Base-by-base conservation (phyloP, 257 asterid genomes). In the Scutellaria galericulata region DNA sequence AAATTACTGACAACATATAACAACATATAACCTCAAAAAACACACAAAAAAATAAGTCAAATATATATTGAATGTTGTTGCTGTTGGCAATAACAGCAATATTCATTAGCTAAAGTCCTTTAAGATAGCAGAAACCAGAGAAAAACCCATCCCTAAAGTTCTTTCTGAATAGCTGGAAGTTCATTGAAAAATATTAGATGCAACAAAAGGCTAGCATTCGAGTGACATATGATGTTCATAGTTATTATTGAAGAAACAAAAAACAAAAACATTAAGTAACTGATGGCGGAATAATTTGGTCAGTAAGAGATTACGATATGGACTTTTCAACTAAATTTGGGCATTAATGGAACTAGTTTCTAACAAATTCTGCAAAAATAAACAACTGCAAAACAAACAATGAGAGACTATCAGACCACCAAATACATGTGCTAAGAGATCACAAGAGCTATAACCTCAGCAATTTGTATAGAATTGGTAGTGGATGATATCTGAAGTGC, bases 401-500 rank as follows among this genome's bases (percentile, higher is more conserved):
- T 24, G 39, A 61, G 40, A 78, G 48, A 62, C 50, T 45, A 72
- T 46, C 2, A 67, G 48, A 55, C 50, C 52, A 72, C 47, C 2
- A 67, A 61, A 11, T 45, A 27, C 57, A 58, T 37, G 14, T 7
- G 51, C 51, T 39, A n/a, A 6, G 54, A 40, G 58, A 53, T 42
- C 24, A 52, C 70, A 75, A 53, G 13, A 42, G 41, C 14, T 57
- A 68, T 24, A 68, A 62, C 39, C 69, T 66, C 53, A 52, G 24
- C 44, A 77, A 51, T 58, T 63, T 35, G 52, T 53, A 63, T 13
- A 37, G 60, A 2, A 9, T 45, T 20, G 50, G 44, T 44, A 56
- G 27, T 15, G 18, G 42, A 70, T 60, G 31, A 37, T 46, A 57
- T 7, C 22, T 9, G 31, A 56, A 64, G 37, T 58, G 39, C 67